A percentile compares a stretch with the other conserved stretches of the same genome.
phyloP scores from a whole-genome alignment of 1,139 yeast genomes.

The Kodamaea sp. region DNA sequence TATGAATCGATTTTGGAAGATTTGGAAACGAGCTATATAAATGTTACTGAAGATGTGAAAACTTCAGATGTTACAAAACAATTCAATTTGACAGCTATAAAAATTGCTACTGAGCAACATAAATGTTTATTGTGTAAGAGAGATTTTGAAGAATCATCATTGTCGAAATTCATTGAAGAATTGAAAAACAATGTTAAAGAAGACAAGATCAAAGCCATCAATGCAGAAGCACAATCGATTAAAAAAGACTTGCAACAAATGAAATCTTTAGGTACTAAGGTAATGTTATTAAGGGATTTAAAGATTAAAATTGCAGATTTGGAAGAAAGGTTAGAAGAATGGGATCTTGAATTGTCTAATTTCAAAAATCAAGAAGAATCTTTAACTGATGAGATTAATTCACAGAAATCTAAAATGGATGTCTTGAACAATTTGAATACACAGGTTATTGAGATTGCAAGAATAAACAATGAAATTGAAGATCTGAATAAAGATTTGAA shows the following conservation, averaged over 20 bases:
- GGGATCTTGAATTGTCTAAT: constrained; percentile 16
- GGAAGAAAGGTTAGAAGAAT: constrained; percentile 5
- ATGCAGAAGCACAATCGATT: constrained; percentile 30
- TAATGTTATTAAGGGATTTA: constrained; percentile 25
- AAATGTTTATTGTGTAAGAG: constrained; percentile 67
- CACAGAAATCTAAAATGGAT: constrained; percentile 11
- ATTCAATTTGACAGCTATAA: constrained; percentile 61
- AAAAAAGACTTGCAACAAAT: constrained; percentile 28
- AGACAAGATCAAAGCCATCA: constrained; percentile 34
- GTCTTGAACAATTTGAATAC: constrained; percentile 16
- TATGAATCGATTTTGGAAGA: constrained; percentile 50
- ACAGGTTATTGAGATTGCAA: constrained; percentile 35
- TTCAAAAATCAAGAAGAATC: constrained; percentile 10
- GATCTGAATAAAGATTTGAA: constrained; percentile 31
- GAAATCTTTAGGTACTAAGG: constrained; percentile 25
- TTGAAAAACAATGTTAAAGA: constrained; percentile 37
- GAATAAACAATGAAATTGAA: constrained; percentile 35
- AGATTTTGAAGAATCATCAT: constrained; percentile 45
- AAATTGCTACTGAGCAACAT: constrained; percentile 51
- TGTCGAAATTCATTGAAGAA: constrained; percentile 29
- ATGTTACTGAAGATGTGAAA: constrained; percentile 58
- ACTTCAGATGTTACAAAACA: constrained; percentile 62
- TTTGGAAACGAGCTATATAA: constrained; percentile 57
- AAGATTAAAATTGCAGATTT: constrained; percentile 8
- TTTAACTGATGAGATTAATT: constrained; percentile 16